Conservation (phyloP, 1,284 basidiomycete species). For the Phlebopus sp. region DNA sequence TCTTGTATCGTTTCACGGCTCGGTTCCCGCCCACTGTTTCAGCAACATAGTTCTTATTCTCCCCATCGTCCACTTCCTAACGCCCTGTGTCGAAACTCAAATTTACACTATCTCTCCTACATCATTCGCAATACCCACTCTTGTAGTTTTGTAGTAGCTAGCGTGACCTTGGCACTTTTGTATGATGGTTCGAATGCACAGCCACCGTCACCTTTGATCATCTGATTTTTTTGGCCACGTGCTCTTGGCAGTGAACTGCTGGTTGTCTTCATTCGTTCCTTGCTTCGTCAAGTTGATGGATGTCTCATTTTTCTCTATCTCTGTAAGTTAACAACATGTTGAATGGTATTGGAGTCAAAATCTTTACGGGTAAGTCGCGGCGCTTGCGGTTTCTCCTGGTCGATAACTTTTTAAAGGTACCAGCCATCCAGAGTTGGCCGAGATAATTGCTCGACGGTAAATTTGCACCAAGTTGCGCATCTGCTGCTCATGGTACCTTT, state of each 20-base stretch:
- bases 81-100: constrained; percentile 13
- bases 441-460: constrained; percentile 91
- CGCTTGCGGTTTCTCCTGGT: not conserved
- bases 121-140: constrained; percentile 31
- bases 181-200: constrained; percentile 12
- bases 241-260: constrained; percentile 15
- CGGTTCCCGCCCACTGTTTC: constrained; percentile 18
- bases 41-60: constrained; percentile 33
- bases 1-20: constrained; percentile 16
- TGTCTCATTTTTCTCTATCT: constrained; percentile 9
- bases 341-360: constrained; percentile 84
- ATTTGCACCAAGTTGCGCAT: constrained; percentile 23
- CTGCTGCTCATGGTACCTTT: constrained; percentile 19
- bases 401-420: constrained; percentile 60
- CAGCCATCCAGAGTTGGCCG: constrained; percentile 94
- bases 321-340: constrained; percentile 47
- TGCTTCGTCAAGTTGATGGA: constrained; percentile 21
- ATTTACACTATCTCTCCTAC: constrained; percentile 30
- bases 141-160: constrained; percentile 37
- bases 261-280: constrained; percentile 9
- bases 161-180: constrained; percentile 8
- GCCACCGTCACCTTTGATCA: constrained; percentile 15
- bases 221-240: not conserved
- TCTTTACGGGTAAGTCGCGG: constrained; percentile 76
- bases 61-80: constrained; percentile 18